Percentiles rank a stretch among this genome's conserved stretches.
Conservation (phyloP, 2,329 filamentous ascomycete species). For the Penicillium italicum region DNA sequence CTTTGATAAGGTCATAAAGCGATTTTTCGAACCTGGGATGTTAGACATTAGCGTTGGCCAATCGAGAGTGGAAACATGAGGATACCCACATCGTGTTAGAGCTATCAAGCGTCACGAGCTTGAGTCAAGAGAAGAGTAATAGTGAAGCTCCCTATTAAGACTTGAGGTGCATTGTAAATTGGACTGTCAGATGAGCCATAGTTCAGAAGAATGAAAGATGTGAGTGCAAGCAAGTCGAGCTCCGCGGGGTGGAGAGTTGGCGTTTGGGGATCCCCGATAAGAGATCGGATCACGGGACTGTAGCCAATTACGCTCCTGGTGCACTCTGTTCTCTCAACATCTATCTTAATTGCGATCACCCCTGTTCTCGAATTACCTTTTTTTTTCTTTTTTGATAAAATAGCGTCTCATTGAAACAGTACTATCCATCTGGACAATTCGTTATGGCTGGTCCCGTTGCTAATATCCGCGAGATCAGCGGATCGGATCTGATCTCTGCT, state of each 20-base stretch:
- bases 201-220: neutral
- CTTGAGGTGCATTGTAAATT: neutral
- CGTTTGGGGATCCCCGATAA: conserved; percentile 15
- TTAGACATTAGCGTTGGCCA: neutral
- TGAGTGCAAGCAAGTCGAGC: conserved; percentile 1
- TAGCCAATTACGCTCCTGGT: neutral
- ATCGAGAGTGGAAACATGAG: neutral
- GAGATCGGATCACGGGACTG: conserved; percentile 26
- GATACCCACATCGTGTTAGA: conserved; percentile 1
- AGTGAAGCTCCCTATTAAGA: neutral
- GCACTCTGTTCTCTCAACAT: neutral
- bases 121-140: neutral
- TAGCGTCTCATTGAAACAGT: neutral
- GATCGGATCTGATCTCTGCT: conserved; percentile 46
- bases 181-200: neutral
- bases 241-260: conserved; percentile 7
- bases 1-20: conserved; percentile 96
- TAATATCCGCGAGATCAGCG: conserved; percentile 20
- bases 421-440: neutral
- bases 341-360: neutral
- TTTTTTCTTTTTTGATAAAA: neutral
- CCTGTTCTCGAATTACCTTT: neutral
- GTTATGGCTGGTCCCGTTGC: conserved; percentile 14
- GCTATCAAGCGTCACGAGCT: neutral
- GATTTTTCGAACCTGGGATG: conserved; percentile 91